phyloP scores from a whole-genome alignment of 1,139 yeast genomes.

The Nakaseomyces bracarensis region DNA sequence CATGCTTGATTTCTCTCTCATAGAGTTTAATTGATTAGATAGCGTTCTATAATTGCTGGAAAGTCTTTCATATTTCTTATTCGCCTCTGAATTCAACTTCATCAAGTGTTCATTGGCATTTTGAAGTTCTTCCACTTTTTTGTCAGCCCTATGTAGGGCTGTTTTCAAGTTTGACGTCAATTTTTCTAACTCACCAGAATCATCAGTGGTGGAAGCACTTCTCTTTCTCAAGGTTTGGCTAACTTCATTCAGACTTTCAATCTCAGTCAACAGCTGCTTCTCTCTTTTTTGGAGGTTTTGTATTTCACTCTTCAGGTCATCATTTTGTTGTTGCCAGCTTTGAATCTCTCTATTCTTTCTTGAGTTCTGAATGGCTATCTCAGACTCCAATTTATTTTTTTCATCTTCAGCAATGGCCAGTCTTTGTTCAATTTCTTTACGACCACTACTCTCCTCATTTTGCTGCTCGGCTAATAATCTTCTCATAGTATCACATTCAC shows the following conservation, averaged over 20 bases:
- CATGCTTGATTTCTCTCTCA: constrained; percentile 29
- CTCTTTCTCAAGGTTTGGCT: constrained; percentile 24
- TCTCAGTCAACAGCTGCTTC: constrained; percentile 35
- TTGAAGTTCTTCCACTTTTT: constrained; percentile 48
- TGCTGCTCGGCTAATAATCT: constrained; percentile 62
- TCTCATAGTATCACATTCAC: constrained; percentile 70
- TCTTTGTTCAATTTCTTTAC: constrained; percentile 40
- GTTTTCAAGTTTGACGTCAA: constrained; percentile 41
- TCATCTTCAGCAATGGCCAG: constrained; percentile 46
- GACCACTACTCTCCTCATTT: constrained; percentile 43
- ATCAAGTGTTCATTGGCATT: constrained; percentile 50
- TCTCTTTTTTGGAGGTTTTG: constrained; percentile 26
- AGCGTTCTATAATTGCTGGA: constrained; percentile 56
- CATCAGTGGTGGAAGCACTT: constrained; percentile 22
- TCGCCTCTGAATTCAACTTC: constrained; percentile 59
- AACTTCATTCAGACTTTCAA: constrained; percentile 21
- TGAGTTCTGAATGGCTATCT: constrained; percentile 41
- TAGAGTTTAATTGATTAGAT: constrained; percentile 47
- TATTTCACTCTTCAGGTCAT: constrained; percentile 28
- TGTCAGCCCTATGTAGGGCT: constrained; percentile 44
- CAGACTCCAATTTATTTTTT: constrained; percentile 49
- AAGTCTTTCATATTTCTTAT: constrained; percentile 54
- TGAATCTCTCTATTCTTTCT: constrained; percentile 36
- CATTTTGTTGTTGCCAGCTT: constrained; percentile 28
- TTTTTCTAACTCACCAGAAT: constrained; percentile 29